These are phyloP conservation scores for Maudiozyma barnettii DNA, from an alignment of 805 yeast species.

Conservation along the genomic window DNA sequence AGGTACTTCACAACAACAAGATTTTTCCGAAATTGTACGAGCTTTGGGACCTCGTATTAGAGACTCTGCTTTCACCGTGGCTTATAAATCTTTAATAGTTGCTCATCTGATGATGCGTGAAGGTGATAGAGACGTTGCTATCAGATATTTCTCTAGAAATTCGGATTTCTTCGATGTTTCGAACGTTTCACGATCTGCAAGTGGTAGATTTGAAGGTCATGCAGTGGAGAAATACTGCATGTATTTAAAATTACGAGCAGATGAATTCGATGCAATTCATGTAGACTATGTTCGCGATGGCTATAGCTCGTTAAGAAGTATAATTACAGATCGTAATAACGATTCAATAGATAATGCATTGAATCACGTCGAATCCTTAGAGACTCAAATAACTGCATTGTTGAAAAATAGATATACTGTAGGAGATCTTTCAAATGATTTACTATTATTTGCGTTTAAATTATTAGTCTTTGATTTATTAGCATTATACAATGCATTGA, in stretches of 20 bases:
- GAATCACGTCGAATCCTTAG: constrained; percentile 73
- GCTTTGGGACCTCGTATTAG: constrained; percentile 52
- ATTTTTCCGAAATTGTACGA: constrained; percentile 61
- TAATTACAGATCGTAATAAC: constrained; percentile 37
- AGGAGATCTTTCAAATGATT: constrained; percentile 74
- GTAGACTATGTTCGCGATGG: constrained; percentile 76
- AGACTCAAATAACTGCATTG: constrained; percentile 67
- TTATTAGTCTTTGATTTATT: constrained; percentile 84
- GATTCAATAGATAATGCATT: constrained; percentile 64
- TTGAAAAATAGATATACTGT: constrained; percentile 68
- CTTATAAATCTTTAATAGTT: constrained; percentile 75
- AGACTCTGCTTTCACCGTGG: constrained; percentile 86
- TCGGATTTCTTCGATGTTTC: constrained; percentile 43
- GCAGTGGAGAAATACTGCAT: constrained; percentile 56
- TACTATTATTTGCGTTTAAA: constrained; percentile 74
- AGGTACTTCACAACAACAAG: constrained; percentile 31
- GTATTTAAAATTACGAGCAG: constrained; percentile 59
- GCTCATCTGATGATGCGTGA: constrained; percentile 87
- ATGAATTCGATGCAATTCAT: constrained; percentile 53
- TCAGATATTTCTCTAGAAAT: constrained; percentile 45
- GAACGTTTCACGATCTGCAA: constrained; percentile 22
- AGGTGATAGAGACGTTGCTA: constrained; percentile 70
- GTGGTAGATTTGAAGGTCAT: constrained; percentile 33
- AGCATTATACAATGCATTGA: constrained; percentile 76
- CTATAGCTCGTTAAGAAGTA: constrained; percentile 36